These are phyloP conservation scores for Phytopythium helicoides DNA, from an alignment of 352 stramenopile species.

Conservation along the genomic window DNA sequence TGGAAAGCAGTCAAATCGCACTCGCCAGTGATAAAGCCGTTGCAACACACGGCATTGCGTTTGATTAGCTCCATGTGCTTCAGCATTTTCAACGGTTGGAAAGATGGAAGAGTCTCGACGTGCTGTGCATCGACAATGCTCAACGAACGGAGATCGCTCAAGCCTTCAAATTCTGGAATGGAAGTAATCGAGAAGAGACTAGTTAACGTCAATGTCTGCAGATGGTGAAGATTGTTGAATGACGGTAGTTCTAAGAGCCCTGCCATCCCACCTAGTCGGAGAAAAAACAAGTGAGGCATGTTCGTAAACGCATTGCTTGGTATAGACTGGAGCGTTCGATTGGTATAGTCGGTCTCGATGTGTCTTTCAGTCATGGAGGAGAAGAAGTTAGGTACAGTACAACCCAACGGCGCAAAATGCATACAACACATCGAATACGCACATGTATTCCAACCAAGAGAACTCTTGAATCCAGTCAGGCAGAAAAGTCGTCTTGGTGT, in stretches of 20 bases:
- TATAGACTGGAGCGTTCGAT: constrained; percentile 12
- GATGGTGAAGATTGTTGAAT: constrained; percentile 15
- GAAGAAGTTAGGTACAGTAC: too few relatives aligned
- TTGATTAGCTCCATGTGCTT: constrained; percentile 12
- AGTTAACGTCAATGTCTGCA: constrained; percentile 32
- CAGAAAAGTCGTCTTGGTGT: constrained; percentile 25
- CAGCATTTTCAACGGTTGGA: constrained; percentile 11
- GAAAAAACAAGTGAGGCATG: constrained; percentile 34
- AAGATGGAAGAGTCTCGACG: constrained; percentile 12
- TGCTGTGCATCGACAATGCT: constrained; percentile 14
- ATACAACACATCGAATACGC: constrained; percentile 9
- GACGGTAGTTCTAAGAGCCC: constrained; percentile 27
- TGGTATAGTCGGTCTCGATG: constrained; percentile 32
- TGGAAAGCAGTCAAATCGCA: constrained; percentile 22
- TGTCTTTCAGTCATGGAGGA: constrained; percentile 11
- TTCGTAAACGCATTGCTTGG: constrained; percentile 19
- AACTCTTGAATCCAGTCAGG: constrained; percentile 25
- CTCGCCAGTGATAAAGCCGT: constrained; percentile 20
- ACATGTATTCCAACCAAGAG: constrained; percentile 31
- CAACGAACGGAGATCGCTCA: constrained; percentile 12
- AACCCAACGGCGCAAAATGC: too few relatives aligned
- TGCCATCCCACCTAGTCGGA: constrained; percentile 26
- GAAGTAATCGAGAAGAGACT: constrained; percentile 10
- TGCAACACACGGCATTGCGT: constrained; percentile 30
- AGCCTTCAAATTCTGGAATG: constrained; percentile 24